A percentile compares a stretch with the other conserved stretches of the same genome.
Conservation (phyloP, 75 land plant genomes). For the Larix kaempferi region DNA sequence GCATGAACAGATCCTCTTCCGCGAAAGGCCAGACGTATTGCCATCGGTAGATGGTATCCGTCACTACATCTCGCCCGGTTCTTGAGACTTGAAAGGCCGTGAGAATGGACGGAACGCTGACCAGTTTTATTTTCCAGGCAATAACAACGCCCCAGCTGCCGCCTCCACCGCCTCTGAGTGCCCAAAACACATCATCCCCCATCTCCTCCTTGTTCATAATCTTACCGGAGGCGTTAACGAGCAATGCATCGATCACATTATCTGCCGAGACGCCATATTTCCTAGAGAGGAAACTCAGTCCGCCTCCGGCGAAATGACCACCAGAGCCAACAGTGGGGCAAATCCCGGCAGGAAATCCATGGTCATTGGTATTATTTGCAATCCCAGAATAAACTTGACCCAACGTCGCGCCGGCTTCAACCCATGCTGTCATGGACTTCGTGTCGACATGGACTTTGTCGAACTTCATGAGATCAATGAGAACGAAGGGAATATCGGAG, state of each 20-base stretch:
- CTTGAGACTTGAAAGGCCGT: conserved; percentile 2
- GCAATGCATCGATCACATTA: conserved; percentile 26
- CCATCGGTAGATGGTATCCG: neutral
- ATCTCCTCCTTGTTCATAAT: conserved; percentile 20
- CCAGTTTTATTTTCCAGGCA: conserved; percentile 15
- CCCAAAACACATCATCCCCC: conserved; percentile 47
- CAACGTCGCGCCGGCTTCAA: conserved; percentile 34
- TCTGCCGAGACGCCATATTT: conserved; percentile 27
- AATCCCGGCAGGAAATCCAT: conserved; percentile 31
- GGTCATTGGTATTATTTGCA: neutral
- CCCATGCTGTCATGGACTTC: conserved; percentile 22
- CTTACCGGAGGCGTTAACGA: conserved; percentile 26
- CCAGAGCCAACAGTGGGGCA: conserved; percentile 41
- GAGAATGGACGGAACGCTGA: neutral
- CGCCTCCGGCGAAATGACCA: conserved; percentile 41
- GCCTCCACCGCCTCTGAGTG: conserved; percentile 46
- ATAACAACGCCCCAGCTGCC: conserved; percentile 18
- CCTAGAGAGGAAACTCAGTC: conserved; percentile 26
- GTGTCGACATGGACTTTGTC: conserved; percentile 16
- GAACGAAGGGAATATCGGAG: conserved; percentile 16
- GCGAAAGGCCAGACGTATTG: neutral
- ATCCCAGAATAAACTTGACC: conserved; percentile 24
- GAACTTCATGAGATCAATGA: conserved; percentile 28
- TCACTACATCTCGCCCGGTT: neutral
- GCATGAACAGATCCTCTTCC: conserved; percentile 3